These are phyloP conservation scores for Pyrenophora graminea DNA, from an alignment of 2,329 filamentous ascomycete species.

Conservation along the genomic window DNA sequence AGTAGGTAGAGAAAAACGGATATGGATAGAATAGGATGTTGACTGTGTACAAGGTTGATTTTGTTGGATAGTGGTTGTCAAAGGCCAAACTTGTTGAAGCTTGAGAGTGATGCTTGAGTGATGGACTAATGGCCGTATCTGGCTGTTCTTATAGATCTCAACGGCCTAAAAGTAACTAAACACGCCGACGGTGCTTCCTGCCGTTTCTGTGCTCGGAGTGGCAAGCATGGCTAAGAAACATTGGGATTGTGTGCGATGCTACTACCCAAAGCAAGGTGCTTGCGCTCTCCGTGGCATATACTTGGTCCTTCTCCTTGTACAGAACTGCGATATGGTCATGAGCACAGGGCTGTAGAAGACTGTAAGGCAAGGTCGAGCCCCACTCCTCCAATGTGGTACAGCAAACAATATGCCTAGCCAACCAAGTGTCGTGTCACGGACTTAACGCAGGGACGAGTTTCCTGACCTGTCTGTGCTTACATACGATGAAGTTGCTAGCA, in stretches of 20 bases:
- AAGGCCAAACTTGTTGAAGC: not conserved
- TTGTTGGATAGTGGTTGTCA: too few species aligned
- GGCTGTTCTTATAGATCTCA: constrained; percentile 15
- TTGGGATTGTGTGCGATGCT: constrained; percentile 18
- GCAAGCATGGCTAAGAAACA: constrained; percentile 1
- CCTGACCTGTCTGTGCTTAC: constrained; percentile 16
- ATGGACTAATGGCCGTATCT: not conserved
- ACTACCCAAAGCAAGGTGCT: constrained; percentile 19
- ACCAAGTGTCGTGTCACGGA: constrained; percentile 17
- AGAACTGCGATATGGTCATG: not conserved
- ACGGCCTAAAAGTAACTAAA: not conserved
- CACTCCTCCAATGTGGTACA: constrained; percentile 16
- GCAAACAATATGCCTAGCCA: not conserved
- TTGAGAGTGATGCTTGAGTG: not conserved
- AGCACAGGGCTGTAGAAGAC: constrained; percentile 1
- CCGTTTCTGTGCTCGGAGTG: not conserved
- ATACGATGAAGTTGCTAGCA: not conserved
- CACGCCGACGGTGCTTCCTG: not conserved
- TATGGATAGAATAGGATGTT: not conserved
- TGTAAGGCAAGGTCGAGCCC: constrained; percentile 17
- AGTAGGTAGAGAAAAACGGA: not conserved
- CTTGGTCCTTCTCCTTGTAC: constrained; percentile 1
- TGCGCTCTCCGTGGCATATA: constrained; percentile 3
- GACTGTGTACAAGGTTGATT: not conserved
- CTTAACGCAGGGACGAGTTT: constrained; percentile 22